Base-by-base conservation (phyloP, 345 rosid genomes). In the Ricinus communis region DNA sequence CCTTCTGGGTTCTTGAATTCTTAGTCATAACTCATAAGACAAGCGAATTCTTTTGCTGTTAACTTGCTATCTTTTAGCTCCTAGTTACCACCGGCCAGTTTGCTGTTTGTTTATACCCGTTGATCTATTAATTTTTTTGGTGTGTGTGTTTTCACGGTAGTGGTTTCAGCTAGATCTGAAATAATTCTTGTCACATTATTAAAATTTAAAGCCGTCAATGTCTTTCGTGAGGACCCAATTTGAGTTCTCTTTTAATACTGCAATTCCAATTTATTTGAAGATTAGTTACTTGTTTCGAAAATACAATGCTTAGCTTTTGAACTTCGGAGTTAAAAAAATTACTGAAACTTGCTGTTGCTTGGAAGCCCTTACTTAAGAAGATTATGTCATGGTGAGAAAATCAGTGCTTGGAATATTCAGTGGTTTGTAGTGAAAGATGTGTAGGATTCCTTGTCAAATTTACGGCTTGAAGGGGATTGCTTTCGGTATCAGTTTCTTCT, bases 121-220 rank as follows among this genome's bases (percentile, higher is more conserved):
- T 57, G 65, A 69, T 69, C 74, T 58, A 19, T 58, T 64, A 11
- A 31, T 5, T 36, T 27, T 33, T 54, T 41, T 2, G 38, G 38
- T n/a, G n/a, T n/a, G n/a, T n/a, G 10, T 6, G 58, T 47, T 54
- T 30, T 38, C 21, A 25, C 49, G 22, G 19, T 25, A 61, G 47
- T 50, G 13, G 59, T 45, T 67, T 75, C 52, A 8, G n/a, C 64
- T 80, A 68, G 84, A 82, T 84, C 87, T 77, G 83, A 68, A 33
- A 61, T 33, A 60, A 41, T 61, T 45, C 6, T 49, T 8, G 15
- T 75, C 70, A 18, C 33, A 22, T 62, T 38, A 8, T 65, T 3
- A 60, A n/a, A 66, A 41, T 67, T 61, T 57, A 30, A 50, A 62
- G 73, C 54, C 33, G 49, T 41, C 24, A 56, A 50, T 50, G 22